Percentiles rank a stretch among this genome's conserved stretches.
Evolutionary conservation across 208 protist genomes (phyloP).

Genomic region (Lotmaria passim): DNA sequence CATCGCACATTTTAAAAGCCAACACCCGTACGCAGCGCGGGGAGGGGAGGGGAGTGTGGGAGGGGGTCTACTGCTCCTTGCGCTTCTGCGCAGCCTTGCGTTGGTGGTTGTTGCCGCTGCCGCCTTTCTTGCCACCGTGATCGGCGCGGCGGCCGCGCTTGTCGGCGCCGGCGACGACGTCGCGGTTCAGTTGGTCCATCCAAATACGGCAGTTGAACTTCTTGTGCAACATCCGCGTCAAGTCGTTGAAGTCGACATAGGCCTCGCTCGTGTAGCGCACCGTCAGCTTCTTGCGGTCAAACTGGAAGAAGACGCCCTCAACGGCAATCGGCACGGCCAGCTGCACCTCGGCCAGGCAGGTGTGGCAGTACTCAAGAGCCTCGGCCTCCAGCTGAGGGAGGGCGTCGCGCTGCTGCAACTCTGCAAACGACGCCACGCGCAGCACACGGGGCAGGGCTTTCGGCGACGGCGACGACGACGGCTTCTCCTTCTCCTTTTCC

Average conservation of each 20-base stretch:
- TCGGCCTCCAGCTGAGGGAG: constrained; percentile 59
- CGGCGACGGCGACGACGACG: background rate
- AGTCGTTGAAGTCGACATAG: constrained; percentile 83
- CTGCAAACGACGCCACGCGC: constrained; percentile 54
- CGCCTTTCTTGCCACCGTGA: constrained; percentile 20
- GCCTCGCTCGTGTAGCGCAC: constrained; percentile 78
- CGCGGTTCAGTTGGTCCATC: constrained; percentile 90
- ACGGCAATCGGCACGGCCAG: constrained; percentile 70
- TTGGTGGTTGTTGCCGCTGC: constrained; percentile 8
- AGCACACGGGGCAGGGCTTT: constrained; percentile 45
- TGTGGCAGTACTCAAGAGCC: constrained; percentile 64
- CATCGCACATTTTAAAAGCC: background rate
- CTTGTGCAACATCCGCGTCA: constrained; percentile 75
- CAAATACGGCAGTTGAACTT: constrained; percentile 90
- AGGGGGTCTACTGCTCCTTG: constrained; percentile 3
- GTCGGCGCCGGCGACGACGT: constrained; percentile 36
- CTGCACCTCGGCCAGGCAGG: constrained; percentile 47
- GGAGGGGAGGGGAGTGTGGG: background rate
- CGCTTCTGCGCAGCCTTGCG: constrained; percentile 18
- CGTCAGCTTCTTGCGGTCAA: constrained; percentile 90
- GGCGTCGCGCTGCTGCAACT: constrained; percentile 46
- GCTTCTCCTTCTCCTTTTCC: constrained; percentile 10
- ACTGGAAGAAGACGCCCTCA: constrained; percentile 83
- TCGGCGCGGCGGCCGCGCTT: constrained; percentile 23
- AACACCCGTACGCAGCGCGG: background rate